phyloP scores from a whole-genome alignment of 441 rosid species.

The Euphorbia neoarborescens region DNA sequence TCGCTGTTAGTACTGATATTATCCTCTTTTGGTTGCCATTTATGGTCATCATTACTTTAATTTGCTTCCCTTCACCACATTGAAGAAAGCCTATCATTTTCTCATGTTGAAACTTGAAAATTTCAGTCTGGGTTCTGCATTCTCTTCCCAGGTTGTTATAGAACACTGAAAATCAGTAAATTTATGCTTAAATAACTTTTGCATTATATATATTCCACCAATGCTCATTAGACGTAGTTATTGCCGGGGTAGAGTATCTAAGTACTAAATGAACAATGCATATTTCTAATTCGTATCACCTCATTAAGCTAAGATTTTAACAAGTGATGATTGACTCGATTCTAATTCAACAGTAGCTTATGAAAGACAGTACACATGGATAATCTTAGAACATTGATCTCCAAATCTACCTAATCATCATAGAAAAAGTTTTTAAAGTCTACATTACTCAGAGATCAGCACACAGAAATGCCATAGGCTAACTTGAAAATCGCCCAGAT shows the following conservation, averaged over 20 bases:
- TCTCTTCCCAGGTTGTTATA: conserved; percentile 23
- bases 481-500: neutral
- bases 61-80: conserved; percentile 9
- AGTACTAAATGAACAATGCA: too few species aligned
- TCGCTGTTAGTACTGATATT: neutral
- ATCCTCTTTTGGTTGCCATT: conserved; percentile 9
- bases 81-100: conserved; percentile 16
- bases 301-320: too few species aligned
- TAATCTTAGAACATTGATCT: neutral
- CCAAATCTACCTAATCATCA: neutral
- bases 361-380: neutral
- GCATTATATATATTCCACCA: neutral
- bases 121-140: conserved; percentile 22
- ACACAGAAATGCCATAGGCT: neutral
- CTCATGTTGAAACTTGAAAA: conserved; percentile 22
- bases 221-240: too few species aligned
- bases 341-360: too few species aligned
- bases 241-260: too few species aligned
- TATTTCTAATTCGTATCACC: too few species aligned
- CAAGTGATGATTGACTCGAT: too few species aligned
- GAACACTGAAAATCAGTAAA: conserved; percentile 22
- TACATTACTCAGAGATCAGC: neutral
- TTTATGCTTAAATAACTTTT: conserved; percentile 18
- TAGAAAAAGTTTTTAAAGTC: neutral
- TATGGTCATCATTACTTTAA: conserved; percentile 15